Percentiles rank a stretch among this genome's conserved stretches.
Conservation (phyloP, 805 yeast species). For the Saccharomycopsis amapae region DNA sequence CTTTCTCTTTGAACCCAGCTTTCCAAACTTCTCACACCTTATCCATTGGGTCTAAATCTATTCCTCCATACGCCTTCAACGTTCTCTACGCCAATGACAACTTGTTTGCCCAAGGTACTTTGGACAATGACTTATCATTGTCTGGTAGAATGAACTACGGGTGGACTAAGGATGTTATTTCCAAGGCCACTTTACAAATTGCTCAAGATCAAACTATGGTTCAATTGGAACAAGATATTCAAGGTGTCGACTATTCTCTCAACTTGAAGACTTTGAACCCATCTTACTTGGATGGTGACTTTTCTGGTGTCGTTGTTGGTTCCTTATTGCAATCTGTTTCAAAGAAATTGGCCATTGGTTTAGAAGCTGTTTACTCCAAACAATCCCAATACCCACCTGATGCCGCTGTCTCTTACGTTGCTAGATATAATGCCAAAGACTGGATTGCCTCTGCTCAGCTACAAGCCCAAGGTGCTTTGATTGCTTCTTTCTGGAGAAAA, state of each 20-base stretch:
- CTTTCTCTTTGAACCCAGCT: constrained; percentile 83
- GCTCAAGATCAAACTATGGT: constrained; percentile 85
- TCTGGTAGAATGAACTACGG: constrained; percentile 88
- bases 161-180: constrained; percentile 71
- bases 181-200: constrained; percentile 83
- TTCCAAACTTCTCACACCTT: constrained; percentile 96
- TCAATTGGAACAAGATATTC: constrained; percentile 94
- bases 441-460: constrained; percentile 94
- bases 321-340: constrained; percentile 87
- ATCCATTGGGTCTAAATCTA: constrained; percentile 73
- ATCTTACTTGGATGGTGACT: constrained; percentile 60
- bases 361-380: constrained; percentile 81
- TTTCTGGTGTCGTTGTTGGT: constrained; percentile 89
- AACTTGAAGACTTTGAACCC: constrained; percentile 92
- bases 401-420: constrained; percentile 82
- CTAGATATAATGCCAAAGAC: constrained; percentile 72
- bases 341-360: constrained; percentile 76
- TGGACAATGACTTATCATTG: constrained; percentile 80
- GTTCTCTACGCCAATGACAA: constrained; percentile 85
- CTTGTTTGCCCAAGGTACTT: constrained; percentile 81
- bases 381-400: constrained; percentile 78
- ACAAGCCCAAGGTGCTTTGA: constrained; percentile 85
- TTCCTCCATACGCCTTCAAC: constrained; percentile 87
- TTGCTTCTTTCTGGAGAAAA: constrained; percentile 90
- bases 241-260: constrained; percentile 79